Percentiles rank a stretch among this genome's conserved stretches.
Evolutionary conservation across 208 protist genomes (phyloP).

Genomic region (Leishmania major): DNA sequence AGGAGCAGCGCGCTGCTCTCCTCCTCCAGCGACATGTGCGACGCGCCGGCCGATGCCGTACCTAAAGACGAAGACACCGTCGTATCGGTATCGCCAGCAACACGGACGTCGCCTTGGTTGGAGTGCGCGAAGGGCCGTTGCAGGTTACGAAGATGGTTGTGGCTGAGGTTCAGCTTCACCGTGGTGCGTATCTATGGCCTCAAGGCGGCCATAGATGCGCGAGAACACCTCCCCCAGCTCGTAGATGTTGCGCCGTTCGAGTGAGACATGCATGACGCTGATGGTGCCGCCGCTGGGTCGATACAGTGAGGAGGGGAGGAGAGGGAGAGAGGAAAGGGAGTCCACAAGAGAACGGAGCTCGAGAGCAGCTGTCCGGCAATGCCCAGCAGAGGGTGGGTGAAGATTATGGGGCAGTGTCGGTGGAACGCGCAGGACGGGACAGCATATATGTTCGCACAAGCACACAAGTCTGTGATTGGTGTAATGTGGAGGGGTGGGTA

Average conservation of each 20-base stretch:
- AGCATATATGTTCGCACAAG: not conserved
- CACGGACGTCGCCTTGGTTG: not conserved
- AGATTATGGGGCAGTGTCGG: not conserved
- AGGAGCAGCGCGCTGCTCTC: constrained; percentile 19
- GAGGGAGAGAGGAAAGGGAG: not conserved
- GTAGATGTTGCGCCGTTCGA: constrained; percentile 17
- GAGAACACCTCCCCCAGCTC: constrained; percentile 12
- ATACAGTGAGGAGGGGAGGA: not conserved
- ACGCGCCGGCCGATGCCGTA: not conserved
- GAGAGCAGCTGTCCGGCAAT: not conserved
- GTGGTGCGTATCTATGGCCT: no score
- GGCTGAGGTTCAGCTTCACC: constrained; percentile 27
- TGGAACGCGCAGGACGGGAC: not conserved
- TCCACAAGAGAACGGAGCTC: not conserved
- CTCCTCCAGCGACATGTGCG: constrained; percentile 10
- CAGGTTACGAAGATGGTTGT: constrained; percentile 33
- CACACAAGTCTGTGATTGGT: not conserved
- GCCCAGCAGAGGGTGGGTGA: not conserved
- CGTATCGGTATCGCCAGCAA: not conserved
- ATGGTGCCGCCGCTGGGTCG: not conserved
- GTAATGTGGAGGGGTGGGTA: not conserved
- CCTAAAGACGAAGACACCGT: not conserved
- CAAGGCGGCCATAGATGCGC: constrained; percentile 29
- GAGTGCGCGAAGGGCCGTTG: constrained; percentile 20
- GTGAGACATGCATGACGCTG: constrained; percentile 13